Base-by-base conservation (phyloP, 2,329 filamentous ascomycete genomes). In the Geosmithia putterillii region DNA sequence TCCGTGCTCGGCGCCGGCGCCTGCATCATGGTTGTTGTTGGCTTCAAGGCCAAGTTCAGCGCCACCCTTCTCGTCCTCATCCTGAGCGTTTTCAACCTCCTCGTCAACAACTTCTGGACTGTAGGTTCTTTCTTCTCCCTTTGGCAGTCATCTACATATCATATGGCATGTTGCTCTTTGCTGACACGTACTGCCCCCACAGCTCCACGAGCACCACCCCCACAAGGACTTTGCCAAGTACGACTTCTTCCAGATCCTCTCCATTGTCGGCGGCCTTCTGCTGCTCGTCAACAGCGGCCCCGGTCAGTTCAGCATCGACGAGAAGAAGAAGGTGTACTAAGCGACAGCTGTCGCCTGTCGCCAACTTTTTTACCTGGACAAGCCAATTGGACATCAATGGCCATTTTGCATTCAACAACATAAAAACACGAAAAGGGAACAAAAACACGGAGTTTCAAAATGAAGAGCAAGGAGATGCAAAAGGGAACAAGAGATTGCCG, bases 191-290 rank as follows among this genome's bases (percentile, higher is more conserved):
- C 15, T 9, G 10, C 48, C 10, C 42, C 40, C 40, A 42, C 44
- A 94, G 85, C 86, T 98, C 52, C 90, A 96, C 71, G 84, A 90
- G 53, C 86, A 94, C 70, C 92, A 98, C 72, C 92, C 92, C 41
- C 90, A 96, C 76, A 96, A 96, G 79, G 92, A 98, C 67, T 98
- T 98, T 61, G 92, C 92, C 73, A 98, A 98, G 71, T 98, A 98
- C 77, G 92, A 98, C 65, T 98, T 98, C 75, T 98, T 98, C 81
- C 92, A 98, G 73, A 95, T 96, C 56, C 75, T 98, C 44, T 98
- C 92, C 42, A 98, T 98, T 61, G 90, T 96, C 52, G 92, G 92
- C 51, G 92, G 92, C 63, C 85, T 98, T 45, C 76, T 98, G 46
- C 81, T 98, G 52, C 79, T 98, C 52, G 89, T 96, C 69, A 98